phyloP scores from a whole-genome alignment of 148 eudicot genomes.

The Salicornia ramosissima region DNA sequence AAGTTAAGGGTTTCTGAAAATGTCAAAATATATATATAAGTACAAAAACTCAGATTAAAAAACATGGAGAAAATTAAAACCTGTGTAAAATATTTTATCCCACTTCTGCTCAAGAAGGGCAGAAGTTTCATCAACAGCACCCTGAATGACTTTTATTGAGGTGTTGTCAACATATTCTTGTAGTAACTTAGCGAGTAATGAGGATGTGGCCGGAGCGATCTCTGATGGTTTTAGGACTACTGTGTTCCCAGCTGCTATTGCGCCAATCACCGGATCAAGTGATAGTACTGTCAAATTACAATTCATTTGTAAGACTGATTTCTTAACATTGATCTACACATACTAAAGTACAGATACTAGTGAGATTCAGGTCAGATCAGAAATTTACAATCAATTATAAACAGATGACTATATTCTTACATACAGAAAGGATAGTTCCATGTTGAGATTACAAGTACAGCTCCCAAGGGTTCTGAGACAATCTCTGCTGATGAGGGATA shows the following conservation, averaged over 20 bases:
- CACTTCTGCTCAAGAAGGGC: conserved; percentile 80
- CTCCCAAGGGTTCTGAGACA: conserved; percentile 64
- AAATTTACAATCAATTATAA: too few species aligned
- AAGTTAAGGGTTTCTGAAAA: not conserved
- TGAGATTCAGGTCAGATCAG: not conserved
- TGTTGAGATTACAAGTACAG: conserved; percentile 65
- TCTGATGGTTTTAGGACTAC: conserved; percentile 92
- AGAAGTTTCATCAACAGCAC: conserved; percentile 61
- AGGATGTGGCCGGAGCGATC: conserved; percentile 73
- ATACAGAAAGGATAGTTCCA: conserved; percentile 93
- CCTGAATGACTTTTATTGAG: conserved; percentile 71
- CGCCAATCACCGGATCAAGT: conserved; percentile 85
- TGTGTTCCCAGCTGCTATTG: conserved; percentile 88
- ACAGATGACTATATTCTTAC: conserved; percentile 26
- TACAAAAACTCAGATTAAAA: not conserved
- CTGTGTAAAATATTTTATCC: conserved; percentile 96
- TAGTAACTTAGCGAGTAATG: conserved; percentile 51
- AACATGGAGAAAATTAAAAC: conserved; percentile 34
- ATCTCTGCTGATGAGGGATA: conserved; percentile 62
- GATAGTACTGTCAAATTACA: conserved; percentile 50
- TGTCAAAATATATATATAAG: not conserved
- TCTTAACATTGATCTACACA: not conserved
- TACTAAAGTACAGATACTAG: not conserved
- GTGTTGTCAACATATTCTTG: conserved; percentile 60
- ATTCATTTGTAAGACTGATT: not conserved